Evolutionary conservation across 768 basidiomycete species (phyloP), one percentile per base, ranked within the genome.

Genomic region (Udeniomyces megalosporus): DNA sequence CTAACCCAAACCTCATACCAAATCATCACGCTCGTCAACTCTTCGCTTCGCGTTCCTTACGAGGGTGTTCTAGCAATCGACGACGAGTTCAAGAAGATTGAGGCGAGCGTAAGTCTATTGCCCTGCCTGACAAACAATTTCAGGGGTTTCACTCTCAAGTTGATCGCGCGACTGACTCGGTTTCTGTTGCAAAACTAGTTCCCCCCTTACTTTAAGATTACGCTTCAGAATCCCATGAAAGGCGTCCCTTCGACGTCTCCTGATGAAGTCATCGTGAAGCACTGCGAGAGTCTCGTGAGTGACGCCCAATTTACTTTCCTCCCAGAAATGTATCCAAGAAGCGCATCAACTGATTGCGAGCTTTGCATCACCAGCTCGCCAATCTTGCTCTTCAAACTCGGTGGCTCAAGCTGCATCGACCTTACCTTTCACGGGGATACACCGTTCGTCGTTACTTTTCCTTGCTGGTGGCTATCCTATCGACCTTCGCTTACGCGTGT

Each of bases 21-120:
- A 29, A 71, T 73, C 55, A 75, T 75, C 60, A 71, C 69, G 69
- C 69, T 71, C 53, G 71, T 71, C n/a, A 75, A 74, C 49, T 69
- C 68, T 14, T 67, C 68, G 35, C 69, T 66, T 22, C 58, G 51
- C 46, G 50, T 48, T 29, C 49, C 50, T 12, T 64, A 58, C 44
- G 51, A 64, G 20, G 34, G 20, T 52, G 48, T 62, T 8, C 42
- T 58, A 15, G 49, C 46, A 28, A 47, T 56, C 51, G 49, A 58
- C 32, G 38, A 32, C 14, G 51, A 64, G 57, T 59, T 64, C 50
- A 59, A 47, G 20, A 52, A 59, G 29, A 62, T 57, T 31, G 47
- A 49, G 12, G 24, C 46, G 15, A 50, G 45, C 29, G 53, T 58
- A 24, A 22, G 57, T 15, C 48, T 28, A 24, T 22, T 26, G 29